Conservation (phyloP, 177 flowering plant genomes). For the Tripterygium wilfordii region DNA sequence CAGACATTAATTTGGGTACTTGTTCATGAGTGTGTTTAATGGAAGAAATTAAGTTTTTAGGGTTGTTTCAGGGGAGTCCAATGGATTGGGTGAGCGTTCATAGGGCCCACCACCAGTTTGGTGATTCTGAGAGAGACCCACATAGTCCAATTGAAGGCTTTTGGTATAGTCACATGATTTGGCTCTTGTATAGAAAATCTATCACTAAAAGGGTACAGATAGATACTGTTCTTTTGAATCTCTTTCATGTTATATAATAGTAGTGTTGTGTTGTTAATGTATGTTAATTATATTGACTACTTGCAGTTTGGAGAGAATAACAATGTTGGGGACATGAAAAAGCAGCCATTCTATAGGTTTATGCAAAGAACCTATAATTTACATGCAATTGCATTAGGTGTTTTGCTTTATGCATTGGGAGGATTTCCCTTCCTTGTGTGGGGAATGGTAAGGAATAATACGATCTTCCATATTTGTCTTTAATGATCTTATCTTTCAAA, state of each 20-base stretch:
- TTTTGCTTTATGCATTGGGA: constrained; percentile 48
- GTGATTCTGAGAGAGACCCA: too few relatives aligned
- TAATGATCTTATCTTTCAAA: too few relatives aligned
- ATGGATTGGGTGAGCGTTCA: constrained; percentile 87
- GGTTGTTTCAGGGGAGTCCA: constrained; percentile 55
- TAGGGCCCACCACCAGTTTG: constrained; percentile 72
- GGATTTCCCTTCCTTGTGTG: constrained; percentile 75
- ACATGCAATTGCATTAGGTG: constrained; percentile 62
- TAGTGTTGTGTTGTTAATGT: neutral
- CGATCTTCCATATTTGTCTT: too few relatives aligned
- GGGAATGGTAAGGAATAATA: constrained; percentile 65
- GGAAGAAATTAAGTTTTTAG: neutral
- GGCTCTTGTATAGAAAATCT: constrained; percentile 53
- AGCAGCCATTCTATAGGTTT: constrained; percentile 66
- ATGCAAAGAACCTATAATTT: constrained; percentile 43
- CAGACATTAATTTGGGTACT: too few relatives aligned
- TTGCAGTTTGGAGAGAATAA: constrained; percentile 60
- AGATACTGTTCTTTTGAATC: neutral
- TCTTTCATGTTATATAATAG: too few relatives aligned
- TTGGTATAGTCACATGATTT: constrained; percentile 82
- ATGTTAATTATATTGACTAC: neutral
- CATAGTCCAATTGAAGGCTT: constrained; percentile 83
- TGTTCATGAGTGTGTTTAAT: neutral
- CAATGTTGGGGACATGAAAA: constrained; percentile 68
- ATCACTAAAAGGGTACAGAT: constrained; percentile 48